Evolutionary conservation across 2,329 filamentous ascomycete genomes (phyloP).

Genomic region (Colletotrichum paranaense): DNA sequence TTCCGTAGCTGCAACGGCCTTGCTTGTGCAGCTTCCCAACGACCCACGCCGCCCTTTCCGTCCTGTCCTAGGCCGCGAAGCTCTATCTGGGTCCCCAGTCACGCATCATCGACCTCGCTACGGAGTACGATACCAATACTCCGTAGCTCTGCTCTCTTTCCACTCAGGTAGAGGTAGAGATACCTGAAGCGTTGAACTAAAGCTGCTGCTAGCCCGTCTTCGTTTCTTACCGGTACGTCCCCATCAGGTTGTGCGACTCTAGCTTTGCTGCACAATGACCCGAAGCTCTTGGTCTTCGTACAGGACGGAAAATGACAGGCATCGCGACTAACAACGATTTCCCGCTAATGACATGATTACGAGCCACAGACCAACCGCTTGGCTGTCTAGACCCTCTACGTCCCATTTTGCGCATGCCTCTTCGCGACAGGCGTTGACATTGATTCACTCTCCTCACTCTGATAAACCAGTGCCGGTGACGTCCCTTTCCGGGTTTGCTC

Average conservation of each 20-base stretch:
- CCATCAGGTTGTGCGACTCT: neutral
- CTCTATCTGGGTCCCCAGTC: slow-evolving; percentile 11
- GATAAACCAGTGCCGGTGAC: neutral
- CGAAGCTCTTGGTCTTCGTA: neutral
- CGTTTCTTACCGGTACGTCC: neutral
- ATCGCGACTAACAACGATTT: slow-evolving; percentile 11
- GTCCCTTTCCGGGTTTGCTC: neutral
- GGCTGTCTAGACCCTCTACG: neutral
- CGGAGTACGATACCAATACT: neutral
- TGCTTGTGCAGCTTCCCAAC: slow-evolving; percentile 18
- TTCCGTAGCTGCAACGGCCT: slow-evolving; percentile 22
- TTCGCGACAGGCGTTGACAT: neutral
- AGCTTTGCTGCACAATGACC: neutral
- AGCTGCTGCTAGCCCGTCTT: neutral
- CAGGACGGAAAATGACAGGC: neutral
- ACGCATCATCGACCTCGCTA: slow-evolving; percentile 13
- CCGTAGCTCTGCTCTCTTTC: neutral
- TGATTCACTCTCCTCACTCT: neutral
- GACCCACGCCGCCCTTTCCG: slow-evolving; percentile 5
- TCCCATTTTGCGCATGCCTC: neutral
- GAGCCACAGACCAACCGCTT: slow-evolving; percentile 1
- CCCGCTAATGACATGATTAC: slow-evolving; percentile 23
- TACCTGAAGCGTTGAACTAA: neutral
- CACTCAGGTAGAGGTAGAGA: neutral
- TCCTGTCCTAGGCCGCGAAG: slow-evolving; percentile 14